Base-by-base conservation (phyloP, 768 basidiomycete genomes). In the Chalciporus sphaerocephalus region DNA sequence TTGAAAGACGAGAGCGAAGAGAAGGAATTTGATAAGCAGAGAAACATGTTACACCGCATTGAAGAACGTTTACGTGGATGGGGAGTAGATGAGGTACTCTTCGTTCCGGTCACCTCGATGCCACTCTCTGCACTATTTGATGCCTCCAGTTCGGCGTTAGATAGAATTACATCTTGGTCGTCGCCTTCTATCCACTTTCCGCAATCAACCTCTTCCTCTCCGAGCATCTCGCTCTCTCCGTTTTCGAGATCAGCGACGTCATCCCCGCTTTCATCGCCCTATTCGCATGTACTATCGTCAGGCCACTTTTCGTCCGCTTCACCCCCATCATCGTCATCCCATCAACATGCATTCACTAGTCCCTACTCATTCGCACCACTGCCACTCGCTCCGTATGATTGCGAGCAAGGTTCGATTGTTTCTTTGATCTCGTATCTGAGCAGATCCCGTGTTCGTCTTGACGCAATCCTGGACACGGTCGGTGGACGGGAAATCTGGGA, bases 401-500 rank as follows among this genome's bases (percentile, higher is more conserved):
- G 46, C 39, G 64, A 65, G 44, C 56, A 51, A 15, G 47, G 41
- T 10, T 65, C 65, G 1, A 35, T 52, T 11, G 33, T 54, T 11
- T 50, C 65, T 21, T 58, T 65, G 22, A 46, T 61, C 41, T 56
- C 56, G 24, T 65, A 57, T 42, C 42, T 65, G 30, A 41, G 39
- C 6, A 54, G 61, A 12, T 61, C 69, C 20, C 56, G 55, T 17
- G 51, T 67, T 25, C 54, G 58, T 25, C 87, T 93, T 62, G 91
- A 94, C 59, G 85, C 81, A 17, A 76, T 96, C 3, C 62, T 94
- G 50, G 93, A 95, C 62, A 87, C 86, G 1, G 67, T 90, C 15
- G 92, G 92, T 4, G 90, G 92, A 13, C 76, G 77, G 57, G 80
- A 78, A 30, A 74, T 93, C 27, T 89, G 91, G 77, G 84, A 88